phyloP scores from a whole-genome alignment of 1,284 basidiomycete species.

The Coniophora puteana region DNA sequence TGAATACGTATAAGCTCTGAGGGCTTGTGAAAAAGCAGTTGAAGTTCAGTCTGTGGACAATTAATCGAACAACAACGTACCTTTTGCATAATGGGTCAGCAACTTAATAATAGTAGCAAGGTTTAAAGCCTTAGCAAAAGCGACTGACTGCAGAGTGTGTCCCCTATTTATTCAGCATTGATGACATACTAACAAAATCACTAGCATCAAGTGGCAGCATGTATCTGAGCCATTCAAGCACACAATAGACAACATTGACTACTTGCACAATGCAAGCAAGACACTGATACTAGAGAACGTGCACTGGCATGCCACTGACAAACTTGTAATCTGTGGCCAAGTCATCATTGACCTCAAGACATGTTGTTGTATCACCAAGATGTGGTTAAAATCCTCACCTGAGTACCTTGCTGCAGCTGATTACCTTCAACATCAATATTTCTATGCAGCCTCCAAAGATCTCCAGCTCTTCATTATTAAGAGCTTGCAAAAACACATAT shows the following conservation, averaged over 20 bases:
- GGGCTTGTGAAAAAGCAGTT: neutral
- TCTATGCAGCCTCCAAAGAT: neutral
- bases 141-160: no score
- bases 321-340: slow-evolving; percentile 1
- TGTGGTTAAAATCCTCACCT: slow-evolving; percentile 5
- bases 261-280: slow-evolving; percentile 1
- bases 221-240: neutral
- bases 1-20: slow-evolving; percentile 2
- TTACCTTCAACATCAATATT: neutral
- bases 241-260: neutral
- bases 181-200: no score
- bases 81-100: no score
- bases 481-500: neutral
- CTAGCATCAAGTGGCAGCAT: no score
- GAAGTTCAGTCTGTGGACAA: no score
- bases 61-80: no score
- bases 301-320: neutral
- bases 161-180: no score
- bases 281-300: neutral
- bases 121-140: neutral
- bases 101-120: neutral
- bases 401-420: neutral
- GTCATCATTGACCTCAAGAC: slow-evolving; percentile 2
- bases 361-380: slow-evolving; percentile 8
- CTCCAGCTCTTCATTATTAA: neutral